Evolutionary conservation across 1,284 basidiomycete genomes (phyloP), one percentile per base, ranked within the genome.

Genomic region (Rhodotorula sp.): DNA sequence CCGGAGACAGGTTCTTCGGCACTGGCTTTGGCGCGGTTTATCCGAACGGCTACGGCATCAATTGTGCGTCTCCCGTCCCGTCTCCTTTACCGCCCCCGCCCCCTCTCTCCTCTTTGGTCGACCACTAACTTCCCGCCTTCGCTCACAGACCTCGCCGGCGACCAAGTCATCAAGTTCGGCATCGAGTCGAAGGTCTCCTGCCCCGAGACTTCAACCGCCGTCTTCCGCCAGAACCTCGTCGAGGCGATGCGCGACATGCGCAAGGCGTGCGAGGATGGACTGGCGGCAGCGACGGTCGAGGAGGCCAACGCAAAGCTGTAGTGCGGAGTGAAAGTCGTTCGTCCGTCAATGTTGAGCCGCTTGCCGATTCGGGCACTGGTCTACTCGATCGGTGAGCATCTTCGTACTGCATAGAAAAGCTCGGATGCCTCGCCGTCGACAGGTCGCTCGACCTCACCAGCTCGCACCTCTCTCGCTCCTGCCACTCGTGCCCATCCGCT

Each of bases 31-130:
- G 92, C 15, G 82, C 91, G 4, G 81, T 83, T 10, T 92, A 88
- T 81, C 83, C 86, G 46, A 89, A 94, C 82, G 92, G 93, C 10
- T 95, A 94, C 83, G 92, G 93, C 4, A 89, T 94, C 76, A 95
- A 92, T 78, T 95, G 91, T 93, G 79, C 77, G 89, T 83, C n/a
- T 83, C n/a, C 22, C 34, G 34, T 28, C 26, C 34, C 56, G 11
- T 15, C 40, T 57, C 30, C 26, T 16, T n/a, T n/a, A n/a, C n/a
- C n/a, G n/a, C n/a, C n/a, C n/a, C n/a, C n/a, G n/a, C n/a, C n/a
- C n/a, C n/a, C 31, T 57, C 59, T 44, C 22, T 10, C 10, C 47
- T 40, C 44, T 53, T 15, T 65, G 37, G 9, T 65, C 51, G 57
- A 59, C 20, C 55, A 47, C 53, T 40, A 62, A 51, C 5, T n/a